Conservation (phyloP, 2,329 filamentous ascomycete species). For the Tolypocladium inflatum region DNA sequence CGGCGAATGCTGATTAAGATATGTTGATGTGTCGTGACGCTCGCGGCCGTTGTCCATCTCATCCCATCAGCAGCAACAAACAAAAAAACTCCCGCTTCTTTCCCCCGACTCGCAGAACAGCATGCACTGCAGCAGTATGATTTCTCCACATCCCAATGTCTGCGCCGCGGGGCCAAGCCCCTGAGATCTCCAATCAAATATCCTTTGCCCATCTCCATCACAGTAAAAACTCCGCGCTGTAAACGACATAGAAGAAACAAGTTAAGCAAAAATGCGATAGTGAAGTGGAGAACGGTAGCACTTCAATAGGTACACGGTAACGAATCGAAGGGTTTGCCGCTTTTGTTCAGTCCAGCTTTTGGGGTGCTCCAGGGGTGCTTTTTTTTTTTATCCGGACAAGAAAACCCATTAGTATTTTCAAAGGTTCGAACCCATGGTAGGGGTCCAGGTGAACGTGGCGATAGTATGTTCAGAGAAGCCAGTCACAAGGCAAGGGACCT, state of each 20-base stretch:
- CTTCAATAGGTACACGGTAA: constrained; percentile 2
- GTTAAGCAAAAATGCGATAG: not conserved
- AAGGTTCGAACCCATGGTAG: not conserved
- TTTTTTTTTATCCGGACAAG: not conserved
- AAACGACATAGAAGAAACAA: not conserved
- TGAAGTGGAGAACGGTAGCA: not conserved
- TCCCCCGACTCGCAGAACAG: not conserved
- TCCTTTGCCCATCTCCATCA: not conserved
- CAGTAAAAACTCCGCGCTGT: constrained; percentile 7
- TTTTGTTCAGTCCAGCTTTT: not conserved
- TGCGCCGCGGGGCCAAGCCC: not conserved
- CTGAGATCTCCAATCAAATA: not conserved
- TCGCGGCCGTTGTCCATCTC: constrained; percentile 7
- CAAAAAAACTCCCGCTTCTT: constrained; percentile 5
- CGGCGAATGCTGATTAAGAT: constrained; percentile 2
- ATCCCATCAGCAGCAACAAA: not conserved
- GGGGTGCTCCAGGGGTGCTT: not conserved
- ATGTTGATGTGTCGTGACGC: constrained; percentile 6
- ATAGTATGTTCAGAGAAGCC: not conserved
- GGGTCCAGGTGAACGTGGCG: not conserved
- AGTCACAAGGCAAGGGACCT: not conserved
- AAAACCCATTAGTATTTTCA: not conserved
- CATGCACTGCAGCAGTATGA: not conserved
- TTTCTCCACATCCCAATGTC: not conserved
- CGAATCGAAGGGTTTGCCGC: constrained; percentile 3